Evolutionary conservation across 106 monocot genomes (phyloP).

Genomic region (Hemerocallis citrina): DNA sequence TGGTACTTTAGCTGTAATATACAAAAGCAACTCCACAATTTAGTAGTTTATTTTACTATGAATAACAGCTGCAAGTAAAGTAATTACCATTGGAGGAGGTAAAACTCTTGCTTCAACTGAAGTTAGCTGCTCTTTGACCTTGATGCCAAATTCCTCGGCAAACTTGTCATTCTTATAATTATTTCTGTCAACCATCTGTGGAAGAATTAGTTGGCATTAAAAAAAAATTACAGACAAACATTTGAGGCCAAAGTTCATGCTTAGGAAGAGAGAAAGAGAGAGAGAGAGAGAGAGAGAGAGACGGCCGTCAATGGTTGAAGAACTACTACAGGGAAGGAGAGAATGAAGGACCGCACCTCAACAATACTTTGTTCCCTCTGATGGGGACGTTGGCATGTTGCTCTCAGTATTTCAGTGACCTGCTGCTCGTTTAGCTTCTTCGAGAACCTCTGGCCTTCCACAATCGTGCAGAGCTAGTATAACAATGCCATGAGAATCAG

Average conservation of each 20-base stretch:
- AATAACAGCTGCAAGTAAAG: neutral
- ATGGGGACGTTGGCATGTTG: constrained; percentile 24
- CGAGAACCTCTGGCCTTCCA: constrained; percentile 33
- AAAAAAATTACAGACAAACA: too few relatives aligned
- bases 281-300: neutral
- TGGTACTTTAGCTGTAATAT: constrained; percentile 37
- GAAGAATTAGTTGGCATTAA: neutral
- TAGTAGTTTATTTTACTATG: neutral
- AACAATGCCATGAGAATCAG: neutral
- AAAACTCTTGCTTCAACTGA: constrained; percentile 41
- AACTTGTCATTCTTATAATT: constrained; percentile 37
- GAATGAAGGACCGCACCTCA: constrained; percentile 9
- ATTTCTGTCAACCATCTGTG: constrained; percentile 35
- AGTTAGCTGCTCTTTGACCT: constrained; percentile 16
- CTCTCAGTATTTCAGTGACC: constrained; percentile 20
- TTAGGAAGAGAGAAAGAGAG: neutral
- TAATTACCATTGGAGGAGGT: constrained; percentile 30
- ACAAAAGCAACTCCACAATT: neutral
- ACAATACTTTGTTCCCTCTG: constrained; percentile 14
- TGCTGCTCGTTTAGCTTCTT: constrained; percentile 37
- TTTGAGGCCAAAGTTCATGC: neutral
- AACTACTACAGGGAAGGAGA: too few relatives aligned
- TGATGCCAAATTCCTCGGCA: constrained; percentile 35
- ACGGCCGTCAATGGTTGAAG: too few relatives aligned
- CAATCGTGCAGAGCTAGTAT: constrained; percentile 34